A percentile compares a stretch with the other conserved stretches of the same genome.
Conservation (phyloP, 1,139 yeast species). For the Taiozyma sp. region DNA sequence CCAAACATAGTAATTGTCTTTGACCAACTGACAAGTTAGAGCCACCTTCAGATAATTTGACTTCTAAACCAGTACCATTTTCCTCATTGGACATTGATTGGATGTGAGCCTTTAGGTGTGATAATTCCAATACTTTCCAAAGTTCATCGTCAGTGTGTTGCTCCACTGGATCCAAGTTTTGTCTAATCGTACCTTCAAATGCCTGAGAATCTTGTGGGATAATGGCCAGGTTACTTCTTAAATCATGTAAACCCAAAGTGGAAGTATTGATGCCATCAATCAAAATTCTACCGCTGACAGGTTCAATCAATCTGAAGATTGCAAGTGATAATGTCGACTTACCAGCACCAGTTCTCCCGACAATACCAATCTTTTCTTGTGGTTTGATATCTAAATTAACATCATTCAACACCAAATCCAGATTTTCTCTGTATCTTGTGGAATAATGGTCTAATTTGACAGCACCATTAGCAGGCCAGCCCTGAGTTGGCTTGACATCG, state of each 20-base stretch:
- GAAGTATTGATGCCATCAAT: constrained; percentile 48
- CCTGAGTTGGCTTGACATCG: constrained; percentile 34
- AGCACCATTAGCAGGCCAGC: constrained; percentile 61
- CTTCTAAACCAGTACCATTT: constrained; percentile 19
- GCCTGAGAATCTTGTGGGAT: constrained; percentile 71
- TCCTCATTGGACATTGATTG: constrained; percentile 28
- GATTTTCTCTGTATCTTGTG: constrained; percentile 55
- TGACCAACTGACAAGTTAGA: constrained; percentile 74
- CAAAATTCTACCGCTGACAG: constrained; percentile 46
- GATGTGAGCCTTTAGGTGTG: constrained; percentile 47
- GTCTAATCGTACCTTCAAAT: constrained; percentile 55
- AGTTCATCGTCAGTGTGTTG: constrained; percentile 45
- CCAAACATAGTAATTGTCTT: constrained; percentile 68
- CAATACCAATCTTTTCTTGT: constrained; percentile 70
- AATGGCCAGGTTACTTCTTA: constrained; percentile 51
- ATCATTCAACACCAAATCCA: constrained; percentile 52
- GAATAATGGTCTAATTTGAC: constrained; percentile 55
- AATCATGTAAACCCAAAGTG: constrained; percentile 40
- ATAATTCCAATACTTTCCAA: constrained; percentile 47
- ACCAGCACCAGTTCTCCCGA: constrained; percentile 87
- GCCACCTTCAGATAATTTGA: constrained; percentile 60
- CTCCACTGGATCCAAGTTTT: constrained; percentile 56
- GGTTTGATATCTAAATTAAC: constrained; percentile 48
- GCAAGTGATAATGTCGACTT: constrained; percentile 69
- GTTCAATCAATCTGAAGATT: constrained; percentile 67